phyloP scores from a whole-genome alignment of 352 stramenopile genomes.

The Globisporangium splendens region DNA sequence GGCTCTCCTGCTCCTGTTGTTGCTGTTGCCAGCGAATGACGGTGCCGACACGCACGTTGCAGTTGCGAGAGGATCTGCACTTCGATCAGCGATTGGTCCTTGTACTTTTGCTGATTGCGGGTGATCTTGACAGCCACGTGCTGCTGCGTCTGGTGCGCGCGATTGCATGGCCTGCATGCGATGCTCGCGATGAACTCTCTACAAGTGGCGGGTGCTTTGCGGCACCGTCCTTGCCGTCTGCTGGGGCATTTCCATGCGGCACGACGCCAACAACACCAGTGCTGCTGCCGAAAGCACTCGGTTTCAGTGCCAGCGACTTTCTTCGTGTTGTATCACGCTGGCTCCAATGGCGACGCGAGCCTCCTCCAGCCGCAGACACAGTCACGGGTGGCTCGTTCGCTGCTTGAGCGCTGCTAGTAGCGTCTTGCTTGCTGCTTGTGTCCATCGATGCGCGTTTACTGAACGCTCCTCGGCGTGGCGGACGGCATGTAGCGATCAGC shows the following conservation, averaged over 20 bases:
- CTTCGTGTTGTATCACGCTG: background rate
- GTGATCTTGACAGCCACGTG: conserved; percentile 98
- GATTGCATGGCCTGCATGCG: conserved; percentile 3
- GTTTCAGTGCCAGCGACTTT: no score
- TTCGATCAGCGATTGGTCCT: conserved; percentile 94
- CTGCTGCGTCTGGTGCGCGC: conserved; percentile 69
- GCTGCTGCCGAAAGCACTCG: background rate
- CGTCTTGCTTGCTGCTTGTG: no score
- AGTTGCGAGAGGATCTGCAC: conserved; percentile 92
- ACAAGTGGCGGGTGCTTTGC: background rate
- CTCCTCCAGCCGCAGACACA: background rate
- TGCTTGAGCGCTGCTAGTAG: background rate
- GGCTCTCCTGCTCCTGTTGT: background rate
- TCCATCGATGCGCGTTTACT: no score
- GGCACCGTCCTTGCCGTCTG: no score
- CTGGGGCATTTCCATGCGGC: no score
- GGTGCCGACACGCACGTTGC: conserved; percentile 35
- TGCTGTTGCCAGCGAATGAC: conserved; percentile 18
- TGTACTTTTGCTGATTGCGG: conserved; percentile 95
- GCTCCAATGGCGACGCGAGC: background rate
- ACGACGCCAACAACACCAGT: background rate
- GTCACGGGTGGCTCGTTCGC: background rate
- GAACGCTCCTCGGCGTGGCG: no score
- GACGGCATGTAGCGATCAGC: no score
- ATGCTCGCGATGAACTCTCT: conserved; percentile 6